Percentiles rank a stretch among this genome's conserved stretches.
Evolutionary conservation across 2,329 filamentous ascomycete genomes (phyloP).

Genomic region (Aspergillus arachidicola): DNA sequence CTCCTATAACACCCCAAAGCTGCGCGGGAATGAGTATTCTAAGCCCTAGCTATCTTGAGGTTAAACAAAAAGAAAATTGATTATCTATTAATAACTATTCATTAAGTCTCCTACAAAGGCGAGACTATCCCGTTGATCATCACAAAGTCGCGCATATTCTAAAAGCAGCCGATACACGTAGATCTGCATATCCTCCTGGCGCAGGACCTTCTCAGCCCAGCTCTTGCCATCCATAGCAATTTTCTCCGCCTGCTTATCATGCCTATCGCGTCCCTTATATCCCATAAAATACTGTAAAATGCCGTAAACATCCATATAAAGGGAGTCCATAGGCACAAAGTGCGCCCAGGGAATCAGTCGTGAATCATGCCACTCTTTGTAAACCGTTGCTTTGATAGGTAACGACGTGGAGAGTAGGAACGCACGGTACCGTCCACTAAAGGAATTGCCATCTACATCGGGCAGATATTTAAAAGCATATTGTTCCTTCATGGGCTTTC

Average conservation of each 20-base stretch:
- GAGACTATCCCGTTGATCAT: constrained; percentile 24
- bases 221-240: constrained; percentile 67
- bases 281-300: constrained; percentile 76
- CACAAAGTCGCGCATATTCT: constrained; percentile 60
- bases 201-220: constrained; percentile 69
- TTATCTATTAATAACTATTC: background rate
- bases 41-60: too few relatives aligned
- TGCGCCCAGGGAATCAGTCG: constrained; percentile 76
- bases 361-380: constrained; percentile 78
- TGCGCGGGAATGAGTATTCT: too few relatives aligned
- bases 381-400: constrained; percentile 77
- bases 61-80: background rate
- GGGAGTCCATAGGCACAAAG: constrained; percentile 77
- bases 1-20: too few relatives aligned
- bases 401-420: constrained; percentile 71
- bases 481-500: background rate
- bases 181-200: constrained; percentile 73
- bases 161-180: constrained; percentile 67
- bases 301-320: constrained; percentile 71
- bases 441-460: constrained; percentile 76
- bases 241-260: constrained; percentile 61
- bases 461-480: constrained; percentile 63
- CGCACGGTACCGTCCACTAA: constrained; percentile 68
- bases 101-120: background rate
- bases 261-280: background rate